Conservation (phyloP, 768 basidiomycete genomes). For the Roridomyces roridus region DNA sequence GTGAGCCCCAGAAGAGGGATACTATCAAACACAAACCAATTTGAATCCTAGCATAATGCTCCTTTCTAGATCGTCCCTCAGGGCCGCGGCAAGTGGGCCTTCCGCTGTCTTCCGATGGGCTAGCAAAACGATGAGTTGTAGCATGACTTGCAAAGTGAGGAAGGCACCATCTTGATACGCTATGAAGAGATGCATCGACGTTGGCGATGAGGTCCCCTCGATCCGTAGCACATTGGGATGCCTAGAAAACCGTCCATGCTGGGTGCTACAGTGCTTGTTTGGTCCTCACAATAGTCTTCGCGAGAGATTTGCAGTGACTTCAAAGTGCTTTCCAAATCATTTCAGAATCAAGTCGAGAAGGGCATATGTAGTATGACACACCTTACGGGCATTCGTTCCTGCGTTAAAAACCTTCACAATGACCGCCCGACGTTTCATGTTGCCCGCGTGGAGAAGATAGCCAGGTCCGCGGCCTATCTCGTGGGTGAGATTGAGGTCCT, state of each 20-base stretch:
- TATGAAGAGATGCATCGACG: too few species aligned
- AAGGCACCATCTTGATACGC: background rate
- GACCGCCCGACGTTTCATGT: background rate
- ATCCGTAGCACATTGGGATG: too few species aligned
- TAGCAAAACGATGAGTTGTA: background rate
- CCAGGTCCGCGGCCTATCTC: background rate
- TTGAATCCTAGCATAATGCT: conserved; percentile 2
- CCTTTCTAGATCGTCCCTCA: background rate
- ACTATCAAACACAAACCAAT: background rate
- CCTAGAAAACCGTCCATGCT: too few species aligned
- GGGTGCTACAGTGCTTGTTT: too few species aligned
- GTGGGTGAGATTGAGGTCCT: background rate
- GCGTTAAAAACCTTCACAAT: background rate
- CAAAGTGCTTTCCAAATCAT: background rate
- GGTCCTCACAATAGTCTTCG: background rate
- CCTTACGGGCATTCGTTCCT: background rate
- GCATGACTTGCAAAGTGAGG: too few species aligned
- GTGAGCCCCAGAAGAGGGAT: too few species aligned
- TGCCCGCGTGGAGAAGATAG: conserved; percentile 2
- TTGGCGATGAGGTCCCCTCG: too few species aligned
- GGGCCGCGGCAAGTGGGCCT: conserved; percentile 3
- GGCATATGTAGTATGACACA: too few species aligned
- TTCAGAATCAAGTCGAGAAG: background rate
- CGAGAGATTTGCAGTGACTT: background rate
- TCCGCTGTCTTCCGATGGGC: conserved; percentile 1